These are phyloP conservation scores for Angomonas desouzai DNA, from an alignment of 208 protist genomes.

Conservation along the genomic window DNA sequence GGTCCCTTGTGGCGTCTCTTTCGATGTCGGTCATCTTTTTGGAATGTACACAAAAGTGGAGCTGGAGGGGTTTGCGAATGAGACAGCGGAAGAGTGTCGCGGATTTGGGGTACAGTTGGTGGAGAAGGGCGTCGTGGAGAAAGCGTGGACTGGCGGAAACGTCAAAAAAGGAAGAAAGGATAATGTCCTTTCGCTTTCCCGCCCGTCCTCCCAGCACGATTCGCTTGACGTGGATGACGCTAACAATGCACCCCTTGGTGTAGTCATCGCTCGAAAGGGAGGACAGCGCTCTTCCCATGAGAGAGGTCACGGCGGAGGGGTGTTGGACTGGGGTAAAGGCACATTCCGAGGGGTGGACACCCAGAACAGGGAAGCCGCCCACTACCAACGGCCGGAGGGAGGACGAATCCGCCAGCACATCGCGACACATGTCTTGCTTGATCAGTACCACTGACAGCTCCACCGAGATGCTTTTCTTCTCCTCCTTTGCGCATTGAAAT, in stretches of 20 bases:
- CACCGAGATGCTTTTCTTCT: conserved; percentile 12
- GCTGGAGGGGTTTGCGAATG: conserved; percentile 22
- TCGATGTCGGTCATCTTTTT: conserved; percentile 15
- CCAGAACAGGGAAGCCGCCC: conserved; percentile 33
- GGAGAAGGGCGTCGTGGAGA: conserved; percentile 18
- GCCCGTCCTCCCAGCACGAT: not conserved
- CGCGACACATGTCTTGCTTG: conserved; percentile 38
- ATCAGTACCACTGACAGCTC: conserved; percentile 32
- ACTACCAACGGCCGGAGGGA: conserved; percentile 16
- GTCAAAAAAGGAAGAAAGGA: conserved; percentile 31
- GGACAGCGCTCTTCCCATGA: conserved; percentile 12
- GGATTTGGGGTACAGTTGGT: conserved; percentile 20
- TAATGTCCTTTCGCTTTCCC: conserved; percentile 22
- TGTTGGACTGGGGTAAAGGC: conserved; percentile 15
- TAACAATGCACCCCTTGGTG: conserved; percentile 20
- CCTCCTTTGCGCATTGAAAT: conserved; percentile 11
- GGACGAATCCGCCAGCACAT: conserved; percentile 21
- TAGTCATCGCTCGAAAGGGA: conserved; percentile 21
- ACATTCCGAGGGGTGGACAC: conserved; percentile 16
- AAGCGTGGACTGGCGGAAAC: conserved; percentile 19
- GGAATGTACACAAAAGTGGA: conserved; percentile 16
- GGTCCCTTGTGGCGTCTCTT: conserved; percentile 11
- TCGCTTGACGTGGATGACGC: conserved; percentile 24
- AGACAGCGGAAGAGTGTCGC: conserved; percentile 22
- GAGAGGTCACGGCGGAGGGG: conserved; percentile 10